phyloP scores from a whole-genome alignment of 352 stramenopile species.

The Pythium pyrilobum region DNA sequence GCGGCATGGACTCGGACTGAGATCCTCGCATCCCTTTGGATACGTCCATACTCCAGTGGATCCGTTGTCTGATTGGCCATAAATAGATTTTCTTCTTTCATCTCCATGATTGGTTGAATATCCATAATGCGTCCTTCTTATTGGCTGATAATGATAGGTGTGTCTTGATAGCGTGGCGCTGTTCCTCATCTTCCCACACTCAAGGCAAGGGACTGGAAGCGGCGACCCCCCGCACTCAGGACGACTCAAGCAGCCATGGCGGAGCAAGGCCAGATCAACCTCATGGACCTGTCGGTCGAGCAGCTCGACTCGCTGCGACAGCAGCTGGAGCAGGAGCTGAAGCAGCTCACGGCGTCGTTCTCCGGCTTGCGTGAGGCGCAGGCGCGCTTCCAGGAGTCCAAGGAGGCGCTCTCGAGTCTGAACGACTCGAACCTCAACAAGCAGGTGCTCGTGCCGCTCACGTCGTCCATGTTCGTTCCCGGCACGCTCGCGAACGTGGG shows the following conservation, averaged over 20 bases:
- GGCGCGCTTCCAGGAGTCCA: constrained; percentile 75
- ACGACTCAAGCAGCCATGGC: constrained; percentile 40
- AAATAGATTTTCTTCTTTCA: background rate
- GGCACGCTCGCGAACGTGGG: constrained; percentile 83
- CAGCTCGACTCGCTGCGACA: constrained; percentile 91
- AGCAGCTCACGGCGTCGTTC: constrained; percentile 73
- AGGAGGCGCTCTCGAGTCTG: constrained; percentile 62
- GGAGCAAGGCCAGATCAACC: constrained; percentile 46
- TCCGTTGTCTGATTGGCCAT: background rate
- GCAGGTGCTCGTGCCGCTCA: constrained; percentile 92
- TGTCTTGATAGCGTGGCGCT: too few relatives aligned
- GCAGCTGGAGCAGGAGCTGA: constrained; percentile 81
- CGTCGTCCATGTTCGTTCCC: constrained; percentile 93
- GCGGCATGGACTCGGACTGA: constrained; percentile 8
- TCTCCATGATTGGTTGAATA: background rate
- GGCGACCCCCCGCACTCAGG: too few relatives aligned
- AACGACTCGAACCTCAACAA: constrained; percentile 52
- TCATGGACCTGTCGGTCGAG: constrained; percentile 89
- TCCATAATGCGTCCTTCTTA: background rate
- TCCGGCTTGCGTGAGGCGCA: constrained; percentile 65
- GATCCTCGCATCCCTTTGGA: background rate
- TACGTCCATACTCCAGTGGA: background rate
- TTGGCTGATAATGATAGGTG: background rate
- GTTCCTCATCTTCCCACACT: too few relatives aligned
- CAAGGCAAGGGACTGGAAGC: too few relatives aligned